These are phyloP conservation scores for Microcyclospora pomicola DNA, from an alignment of 2,329 filamentous ascomycete species.

Conservation along the genomic window DNA sequence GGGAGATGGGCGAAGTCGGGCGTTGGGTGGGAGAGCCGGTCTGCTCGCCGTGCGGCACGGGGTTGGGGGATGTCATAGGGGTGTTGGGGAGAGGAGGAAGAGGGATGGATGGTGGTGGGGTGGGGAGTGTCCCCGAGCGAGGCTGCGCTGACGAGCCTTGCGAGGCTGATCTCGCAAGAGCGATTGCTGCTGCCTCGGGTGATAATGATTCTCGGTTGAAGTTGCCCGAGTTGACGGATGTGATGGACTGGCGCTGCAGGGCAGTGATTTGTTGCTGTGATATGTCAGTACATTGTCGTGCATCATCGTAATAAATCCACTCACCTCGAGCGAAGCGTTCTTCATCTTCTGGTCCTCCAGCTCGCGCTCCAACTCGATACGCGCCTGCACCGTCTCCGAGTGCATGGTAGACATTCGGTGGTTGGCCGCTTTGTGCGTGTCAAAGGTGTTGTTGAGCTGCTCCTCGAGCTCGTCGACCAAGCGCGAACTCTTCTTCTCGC, in stretches of 20 bases:
- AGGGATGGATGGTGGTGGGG: slow-evolving; percentile 89
- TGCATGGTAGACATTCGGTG: slow-evolving; percentile 67
- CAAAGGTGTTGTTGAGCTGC: slow-evolving; percentile 87
- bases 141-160: slow-evolving; percentile 58
- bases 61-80: slow-evolving; percentile 33
- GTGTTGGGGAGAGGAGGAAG: slow-evolving; percentile 68
- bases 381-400: slow-evolving; percentile 31
- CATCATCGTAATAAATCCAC: slow-evolving; percentile 11
- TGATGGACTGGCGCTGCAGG: slow-evolving; percentile 19
- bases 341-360: slow-evolving; percentile 68
- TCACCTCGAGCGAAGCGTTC: slow-evolving; percentile 65
- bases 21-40: slow-evolving; percentile 34
- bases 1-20: slow-evolving; percentile 50
- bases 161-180: slow-evolving; percentile 42
- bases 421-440: slow-evolving; percentile 72
- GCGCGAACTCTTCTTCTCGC: slow-evolving; percentile 81
- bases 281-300: slow-evolving; percentile 24
- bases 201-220: slow-evolving; percentile 34
- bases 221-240: slow-evolving; percentile 17
- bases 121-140: slow-evolving; percentile 74
- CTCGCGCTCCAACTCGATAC: slow-evolving; percentile 39
- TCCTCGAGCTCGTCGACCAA: slow-evolving; percentile 94
- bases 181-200: slow-evolving; percentile 27
- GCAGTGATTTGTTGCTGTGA: slow-evolving; percentile 44
- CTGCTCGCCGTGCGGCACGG: slow-evolving; percentile 19